Evolutionary conservation across 2,329 filamentous ascomycete species (phyloP), one percentile per base, ranked within the genome.

Genomic region (Fonsecaea monophora): DNA sequence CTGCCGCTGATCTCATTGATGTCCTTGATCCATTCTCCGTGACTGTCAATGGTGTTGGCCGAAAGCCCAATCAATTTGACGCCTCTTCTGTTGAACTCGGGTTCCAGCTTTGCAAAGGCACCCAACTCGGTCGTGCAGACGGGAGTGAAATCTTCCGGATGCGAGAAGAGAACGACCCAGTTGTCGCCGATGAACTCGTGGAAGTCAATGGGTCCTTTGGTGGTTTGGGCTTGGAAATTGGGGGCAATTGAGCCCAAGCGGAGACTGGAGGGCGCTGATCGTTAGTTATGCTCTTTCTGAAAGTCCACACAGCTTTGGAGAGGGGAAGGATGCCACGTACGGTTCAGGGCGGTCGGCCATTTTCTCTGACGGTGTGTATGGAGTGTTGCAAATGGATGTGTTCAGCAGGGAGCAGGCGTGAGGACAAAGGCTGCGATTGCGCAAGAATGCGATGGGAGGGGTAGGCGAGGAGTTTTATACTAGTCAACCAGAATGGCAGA

Each of bases 161-260:
- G 88, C 53, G 88, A 90, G 84, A 91, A 91, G 72, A 91, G 84
- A 70, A 91, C 83, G 68, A 88, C 86, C 88, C 88, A 91, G 73
- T 84, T 87, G 81, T 89, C 83, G 74, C 87, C 88, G 72, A 90
- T 89, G 82, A 87, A 91, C 73, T 90, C 82, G 81, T 91, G 89
- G 83, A 91, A 91, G 79, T 90, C 84, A 77, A 90, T 89, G 62
- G 83, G 82, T 66, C 88, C 89, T 70, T 82, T 81, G 71, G 89
- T 90, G 73, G 89, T 90, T 74, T 89, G 84, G 68, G 89, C 87
- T 73, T 89, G 79, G 83, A 91, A 90, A 82, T 91, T 86, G 73
- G 89, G 89, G 75, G 88, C 89, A 75, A 81, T 83, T 78, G 83
- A 88, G 77, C 88, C 88, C 74, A 90, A 84, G 75, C 88, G 87